Evolutionary conservation across 2,329 filamentous ascomycete genomes (phyloP), one percentile per base, ranked within the genome.

Genomic region (Diaporthe helianthi): DNA sequence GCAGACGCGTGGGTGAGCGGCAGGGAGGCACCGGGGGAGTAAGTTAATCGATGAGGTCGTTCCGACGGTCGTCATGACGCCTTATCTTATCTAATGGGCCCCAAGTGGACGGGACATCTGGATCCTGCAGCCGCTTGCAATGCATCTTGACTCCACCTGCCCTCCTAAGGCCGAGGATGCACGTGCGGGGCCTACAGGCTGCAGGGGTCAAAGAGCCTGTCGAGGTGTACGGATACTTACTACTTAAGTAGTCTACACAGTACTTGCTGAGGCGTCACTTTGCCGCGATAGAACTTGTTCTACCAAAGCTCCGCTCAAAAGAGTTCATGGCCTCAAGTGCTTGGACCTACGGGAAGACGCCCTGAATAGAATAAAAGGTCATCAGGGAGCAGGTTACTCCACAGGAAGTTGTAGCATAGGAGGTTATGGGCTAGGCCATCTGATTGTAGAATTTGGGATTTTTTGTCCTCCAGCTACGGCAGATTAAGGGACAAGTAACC

Each of bases 21-120:
- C 6, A 12, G 41, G 22, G 49, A 41, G 33, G 29, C 47, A 51
- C 46, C n/a, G 29, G 46, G 22, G 17, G 17, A 17, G 13, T 38
- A 17, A 49, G 49, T 24, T 41, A 36, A 53, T 36, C 31, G 52
- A 58, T 51, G 65, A 51, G 52, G 65, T 67, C 44, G 41, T 41
- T 19, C 22, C 3, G 12, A 8, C 9, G 44, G 52, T 17, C 52
- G 31, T 31, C 41, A 51, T 67, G 52, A 67, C 53, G 52, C 52
- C 19, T 58, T 67, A 67, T 67, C 65, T 67, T 67, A 67, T 67
- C 65, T 55, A 38, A 66, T n/a, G 13, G 54, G 44, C 54, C 54
- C 15, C 54, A 44, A 58, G 29, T 9, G 36, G 22, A 41, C 54
- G 52, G 52, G 41, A n/a, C n/a, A n/a, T n/a, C n/a, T n/a, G n/a